These are phyloP conservation scores for Citrus sp. DNA, from an alignment of 345 rosid species.

Conservation along the genomic window DNA sequence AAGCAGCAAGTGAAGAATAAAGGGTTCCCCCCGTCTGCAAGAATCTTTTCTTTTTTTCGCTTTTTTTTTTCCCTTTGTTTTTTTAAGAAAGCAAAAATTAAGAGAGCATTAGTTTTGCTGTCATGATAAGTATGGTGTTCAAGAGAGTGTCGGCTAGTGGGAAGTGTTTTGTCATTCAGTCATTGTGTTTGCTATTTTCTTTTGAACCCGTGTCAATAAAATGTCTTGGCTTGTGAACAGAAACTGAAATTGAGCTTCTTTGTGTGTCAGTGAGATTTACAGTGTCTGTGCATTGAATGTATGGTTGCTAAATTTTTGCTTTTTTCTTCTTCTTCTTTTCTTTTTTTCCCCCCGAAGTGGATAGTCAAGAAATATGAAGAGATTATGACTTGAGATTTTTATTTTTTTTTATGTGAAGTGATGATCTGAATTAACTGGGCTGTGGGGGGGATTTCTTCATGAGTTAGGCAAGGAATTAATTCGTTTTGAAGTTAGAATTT, in stretches of 20 bases:
- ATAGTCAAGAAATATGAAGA: not conserved
- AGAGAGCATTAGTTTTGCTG: not conserved
- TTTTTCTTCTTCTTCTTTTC: not conserved
- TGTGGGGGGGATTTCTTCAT: constrained; percentile 10
- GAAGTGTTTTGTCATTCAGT: constrained; percentile 20
- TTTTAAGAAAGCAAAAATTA: constrained; percentile 6
- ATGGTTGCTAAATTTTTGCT: constrained; percentile 14
- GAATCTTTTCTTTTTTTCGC: constrained; percentile 10
- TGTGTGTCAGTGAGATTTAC: constrained; percentile 18
- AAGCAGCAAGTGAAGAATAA: constrained; percentile 24
- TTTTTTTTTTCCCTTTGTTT: not conserved
- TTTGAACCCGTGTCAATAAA: constrained; percentile 25
- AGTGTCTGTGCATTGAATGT: not conserved
- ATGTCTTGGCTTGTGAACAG: constrained; percentile 28
- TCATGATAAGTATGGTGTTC: not conserved
- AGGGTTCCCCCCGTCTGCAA: constrained; percentile 23
- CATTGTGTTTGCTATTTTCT: constrained; percentile 7
- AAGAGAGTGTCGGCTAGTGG: constrained; percentile 21
- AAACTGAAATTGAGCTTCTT: not conserved
- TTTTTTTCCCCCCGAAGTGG: not conserved
- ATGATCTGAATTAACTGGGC: constrained; percentile 2
- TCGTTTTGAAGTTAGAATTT: constrained; percentile 23
- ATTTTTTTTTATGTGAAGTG: no score
- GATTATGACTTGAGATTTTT: not conserved
- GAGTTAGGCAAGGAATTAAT: constrained; percentile 21